Evolutionary conservation across 108 stramenopile species (phyloP).

Genomic region (Craspedostauros australis): DNA sequence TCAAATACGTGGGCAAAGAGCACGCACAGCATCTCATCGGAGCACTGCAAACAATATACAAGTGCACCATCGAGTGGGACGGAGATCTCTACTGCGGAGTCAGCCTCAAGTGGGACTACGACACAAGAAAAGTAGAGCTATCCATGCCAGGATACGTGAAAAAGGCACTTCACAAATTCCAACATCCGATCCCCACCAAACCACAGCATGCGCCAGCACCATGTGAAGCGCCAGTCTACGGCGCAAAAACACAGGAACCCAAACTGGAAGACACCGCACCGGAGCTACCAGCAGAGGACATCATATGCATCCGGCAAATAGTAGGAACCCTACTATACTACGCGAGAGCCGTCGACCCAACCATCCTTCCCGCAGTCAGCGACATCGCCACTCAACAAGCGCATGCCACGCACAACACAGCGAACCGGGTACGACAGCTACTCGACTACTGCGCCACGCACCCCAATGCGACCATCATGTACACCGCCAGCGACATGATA

Average conservation of each 20-base stretch:
- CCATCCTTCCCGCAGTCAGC: conserved; percentile 21
- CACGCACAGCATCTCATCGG: conserved; percentile 36
- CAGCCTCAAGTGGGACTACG: conserved; percentile 40
- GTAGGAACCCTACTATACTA: conserved; percentile 35
- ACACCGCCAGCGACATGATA: conserved; percentile 31
- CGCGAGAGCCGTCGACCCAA: conserved; percentile 30
- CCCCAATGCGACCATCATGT: conserved; percentile 32
- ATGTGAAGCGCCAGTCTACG: conserved; percentile 24
- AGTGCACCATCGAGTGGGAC: conserved; percentile 1
- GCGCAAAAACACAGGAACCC: conserved; percentile 32
- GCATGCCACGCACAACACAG: conserved; percentile 11
- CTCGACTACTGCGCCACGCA: conserved; percentile 42
- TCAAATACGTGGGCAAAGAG: conserved; percentile 27
- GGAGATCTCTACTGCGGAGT: conserved; percentile 22
- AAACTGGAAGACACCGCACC: conserved; percentile 14
- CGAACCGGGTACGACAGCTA: conserved; percentile 12
- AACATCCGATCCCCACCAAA: conserved; percentile 20
- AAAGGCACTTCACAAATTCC: conserved; percentile 25
- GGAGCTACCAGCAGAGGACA: conserved; percentile 5
- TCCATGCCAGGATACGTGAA: conserved; percentile 41
- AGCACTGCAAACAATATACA: conserved; percentile 16
- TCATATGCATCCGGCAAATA: conserved; percentile 29
- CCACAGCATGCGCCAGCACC: conserved; percentile 36
- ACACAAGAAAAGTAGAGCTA: conserved; percentile 17
- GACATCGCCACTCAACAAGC: conserved; percentile 25